Conservation (phyloP, 805 yeast genomes). For the Zygosaccharomyces gambellarensis region DNA sequence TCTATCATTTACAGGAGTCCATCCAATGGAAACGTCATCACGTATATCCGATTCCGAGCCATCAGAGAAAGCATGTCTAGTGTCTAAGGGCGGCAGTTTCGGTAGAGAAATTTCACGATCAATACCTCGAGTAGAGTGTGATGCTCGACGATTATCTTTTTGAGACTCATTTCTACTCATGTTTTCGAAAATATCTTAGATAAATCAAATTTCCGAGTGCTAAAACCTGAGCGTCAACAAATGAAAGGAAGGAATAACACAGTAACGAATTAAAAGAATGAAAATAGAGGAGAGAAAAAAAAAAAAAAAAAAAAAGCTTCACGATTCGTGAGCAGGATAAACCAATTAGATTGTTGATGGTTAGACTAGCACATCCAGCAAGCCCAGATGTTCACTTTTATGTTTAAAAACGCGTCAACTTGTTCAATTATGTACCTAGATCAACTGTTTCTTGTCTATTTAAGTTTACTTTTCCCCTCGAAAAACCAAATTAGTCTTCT, state of each 20-base stretch:
- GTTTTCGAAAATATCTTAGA: not conserved
- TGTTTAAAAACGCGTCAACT: not conserved
- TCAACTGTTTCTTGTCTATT: not conserved
- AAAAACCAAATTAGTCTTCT: not conserved
- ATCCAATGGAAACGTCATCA: conserved; percentile 21
- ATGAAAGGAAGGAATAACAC: not conserved
- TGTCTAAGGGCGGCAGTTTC: conserved; percentile 29
- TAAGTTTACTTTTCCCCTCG: not conserved
- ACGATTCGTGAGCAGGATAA: not conserved
- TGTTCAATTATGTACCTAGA: not conserved
- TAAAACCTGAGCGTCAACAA: not conserved
- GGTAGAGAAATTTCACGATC: conserved; percentile 19
- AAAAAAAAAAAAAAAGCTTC: not conserved
- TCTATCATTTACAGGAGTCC: conserved; percentile 21
- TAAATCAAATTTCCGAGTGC: not conserved
- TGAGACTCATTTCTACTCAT: conserved; percentile 1
- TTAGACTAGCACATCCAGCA: conserved; percentile 3
- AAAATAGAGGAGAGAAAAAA: not conserved
- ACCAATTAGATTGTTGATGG: not conserved
- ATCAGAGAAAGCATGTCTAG: conserved; percentile 24
- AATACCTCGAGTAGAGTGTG: not conserved
- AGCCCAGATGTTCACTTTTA: not conserved
- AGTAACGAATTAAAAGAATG: not conserved
- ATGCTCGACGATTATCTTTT: not conserved
- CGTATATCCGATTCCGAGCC: not conserved